Evolutionary conservation across 495 filamentous ascomycete species (phyloP), one percentile per base, ranked within the genome.

Genomic region (Hyaloscypha variabilis): DNA sequence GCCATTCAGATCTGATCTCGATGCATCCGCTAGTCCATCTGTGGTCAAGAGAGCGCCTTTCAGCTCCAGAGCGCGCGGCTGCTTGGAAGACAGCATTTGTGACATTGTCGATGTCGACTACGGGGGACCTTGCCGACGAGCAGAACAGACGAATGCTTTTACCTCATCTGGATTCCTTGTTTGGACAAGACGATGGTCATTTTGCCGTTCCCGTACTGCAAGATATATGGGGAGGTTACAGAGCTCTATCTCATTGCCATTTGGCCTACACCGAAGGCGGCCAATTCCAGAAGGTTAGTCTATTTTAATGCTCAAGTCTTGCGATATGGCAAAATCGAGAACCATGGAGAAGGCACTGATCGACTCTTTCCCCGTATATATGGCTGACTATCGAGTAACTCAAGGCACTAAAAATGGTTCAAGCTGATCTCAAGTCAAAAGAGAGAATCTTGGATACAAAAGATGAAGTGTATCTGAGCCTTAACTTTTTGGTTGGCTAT

Each of bases 21-120:
- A 69, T 77, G 58, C 76, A 78, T 65, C 76, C 74, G 6, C 63
- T 77, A 23, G 71, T 77, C 3, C 76, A 78, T 62, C 42, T 64
- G 60, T 78, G 76, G 76, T 67, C 73, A 2, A 56, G 71, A 60
- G 72, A 76, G 36, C 63, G 69, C 42, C 64, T 74, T 30, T 39
- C 50, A 19, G 62, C 65, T 28, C 24, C 54, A n/a, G 65, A 75
- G 50, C 70, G 66, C 34, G 57, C 31, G 46, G 42, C 3, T 60
- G 71, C 25, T 66, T 79, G 26, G 61, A 66, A 30, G 28, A 68
- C 46, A 63, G 60, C 58, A 59, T 71, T 54, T 66, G 66, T 29
- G 60, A 53, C 57, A 8, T 19, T 65, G n/a, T 14, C 49, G n/a
- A 58, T 24, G 17, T 21, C 31, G 17, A 11, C 13, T 6, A 64